Base-by-base conservation (phyloP, 495 filamentous ascomycete genomes). In the Penicillium flavigenum region DNA sequence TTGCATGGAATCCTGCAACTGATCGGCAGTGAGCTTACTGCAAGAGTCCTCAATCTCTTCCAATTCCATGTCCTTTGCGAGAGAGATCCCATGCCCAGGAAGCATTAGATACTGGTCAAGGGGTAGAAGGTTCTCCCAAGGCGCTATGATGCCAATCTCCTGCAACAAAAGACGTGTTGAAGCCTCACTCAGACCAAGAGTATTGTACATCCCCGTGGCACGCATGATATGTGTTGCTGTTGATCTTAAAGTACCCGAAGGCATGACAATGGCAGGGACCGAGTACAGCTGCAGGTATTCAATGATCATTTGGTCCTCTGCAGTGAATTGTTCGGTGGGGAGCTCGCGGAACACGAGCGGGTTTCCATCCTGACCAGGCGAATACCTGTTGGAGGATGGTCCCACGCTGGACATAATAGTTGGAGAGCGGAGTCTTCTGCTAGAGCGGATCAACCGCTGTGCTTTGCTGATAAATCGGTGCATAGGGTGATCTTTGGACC, bases 101-200 rank as follows among this genome's bases (percentile, higher is more conserved):
- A 90, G 81, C 14, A 83, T 77, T 17, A 96, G 72, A 34, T 76
- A 77, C 44, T 86, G 74, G 41, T 81, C 77, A 59, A 88, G 84
- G 0, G 86, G 71, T n/a, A 80, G 71, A 17, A 80, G 72, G 63
- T 93, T 87, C 60, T 95, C 89, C 88, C 91, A 96, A 0, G 91
- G 89, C 3, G 83, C 66, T 51, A 95, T 79, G 27, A 87, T 86
- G 5, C 93, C 94, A 24, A 97, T 76, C 71, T 98, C 94, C 61
- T 96, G 88, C 32, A 97, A 70, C 55, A 96, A 89, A 9, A 87
- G 77, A 65, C 81, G 86, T 7, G 80, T 88, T 4, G 82, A 83
- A 5, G 73, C 64, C 14, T 69, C 58, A 50, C 81, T 76, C n/a
- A 90, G 68, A 12, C 74, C 72, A 45, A 81, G 70, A 4, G 81